phyloP scores from a whole-genome alignment of 2,329 filamentous ascomycete species.

The Keithomyces neogunnii region DNA sequence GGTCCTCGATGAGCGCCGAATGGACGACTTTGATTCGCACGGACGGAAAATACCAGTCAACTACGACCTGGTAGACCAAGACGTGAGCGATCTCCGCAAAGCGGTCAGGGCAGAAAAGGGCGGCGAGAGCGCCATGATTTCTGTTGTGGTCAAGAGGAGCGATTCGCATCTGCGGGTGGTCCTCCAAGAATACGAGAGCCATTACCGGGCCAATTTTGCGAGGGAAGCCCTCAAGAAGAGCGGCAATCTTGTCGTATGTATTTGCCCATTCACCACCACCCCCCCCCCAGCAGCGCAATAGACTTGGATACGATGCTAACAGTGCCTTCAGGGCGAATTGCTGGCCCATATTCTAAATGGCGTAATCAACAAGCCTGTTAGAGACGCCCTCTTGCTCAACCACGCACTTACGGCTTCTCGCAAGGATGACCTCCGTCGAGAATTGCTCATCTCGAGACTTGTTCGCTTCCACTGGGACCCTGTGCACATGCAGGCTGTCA shows the following conservation, averaged over 20 bases:
- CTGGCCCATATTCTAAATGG: constrained; percentile 94
- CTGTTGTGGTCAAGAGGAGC: constrained; percentile 71
- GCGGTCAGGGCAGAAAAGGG: constrained; percentile 67
- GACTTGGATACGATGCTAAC: neutral
- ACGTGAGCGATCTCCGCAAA: constrained; percentile 62
- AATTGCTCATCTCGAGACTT: constrained; percentile 79
- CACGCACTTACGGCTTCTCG: constrained; percentile 75
- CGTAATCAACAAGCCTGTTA: constrained; percentile 88
- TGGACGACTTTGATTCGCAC: constrained; percentile 67
- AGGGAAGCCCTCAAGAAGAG: constrained; percentile 81
- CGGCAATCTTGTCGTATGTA: constrained; percentile 81
- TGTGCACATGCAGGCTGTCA: constrained; percentile 69
- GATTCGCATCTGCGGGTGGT: constrained; percentile 78
- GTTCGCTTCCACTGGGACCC: constrained; percentile 92
- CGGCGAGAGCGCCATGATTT: constrained; percentile 80
- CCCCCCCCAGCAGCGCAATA: neutral
- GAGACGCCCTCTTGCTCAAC: constrained; percentile 82
- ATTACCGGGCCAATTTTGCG: constrained; percentile 74
- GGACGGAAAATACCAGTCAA: constrained; percentile 53
- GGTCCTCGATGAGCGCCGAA: constrained; percentile 72
- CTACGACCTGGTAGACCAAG: constrained; percentile 52
- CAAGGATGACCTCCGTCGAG: constrained; percentile 65
- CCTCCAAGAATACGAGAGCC: constrained; percentile 64
- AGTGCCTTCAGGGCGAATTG: constrained; percentile 67
- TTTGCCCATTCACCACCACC: neutral